Conservation (phyloP, 164 flowering plant genomes). For the Nymphaea thermarum region DNA sequence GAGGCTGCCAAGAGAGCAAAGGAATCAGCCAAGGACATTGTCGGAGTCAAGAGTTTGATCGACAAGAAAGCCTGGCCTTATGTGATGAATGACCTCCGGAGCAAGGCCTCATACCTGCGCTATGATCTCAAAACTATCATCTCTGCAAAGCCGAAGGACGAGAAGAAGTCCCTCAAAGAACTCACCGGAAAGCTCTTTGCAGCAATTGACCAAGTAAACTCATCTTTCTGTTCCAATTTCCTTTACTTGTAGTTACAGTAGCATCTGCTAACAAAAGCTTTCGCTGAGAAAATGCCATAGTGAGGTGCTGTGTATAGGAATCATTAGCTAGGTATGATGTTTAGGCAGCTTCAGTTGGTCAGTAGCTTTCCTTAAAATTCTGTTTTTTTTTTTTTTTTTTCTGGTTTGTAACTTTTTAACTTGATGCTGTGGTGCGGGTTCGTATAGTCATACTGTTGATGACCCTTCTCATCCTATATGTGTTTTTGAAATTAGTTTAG, state of each 20-base stretch:
- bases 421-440: no score
- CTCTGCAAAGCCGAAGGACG: slow-evolving; percentile 58
- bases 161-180: slow-evolving; percentile 69
- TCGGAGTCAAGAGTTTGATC: slow-evolving; percentile 55
- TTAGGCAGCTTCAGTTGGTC: no score
- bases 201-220: slow-evolving; percentile 42
- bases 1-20: slow-evolving; percentile 68
- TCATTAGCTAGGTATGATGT: no score
- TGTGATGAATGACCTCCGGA: slow-evolving; percentile 78
- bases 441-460: no score
- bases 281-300: no score
- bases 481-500: no score
- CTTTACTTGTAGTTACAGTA: not conserved
- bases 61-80: slow-evolving; percentile 95
- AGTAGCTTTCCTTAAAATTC: no score
- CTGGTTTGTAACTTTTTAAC: no score
- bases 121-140: slow-evolving; percentile 89
- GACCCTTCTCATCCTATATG: no score
- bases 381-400: no score
- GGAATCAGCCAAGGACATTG: slow-evolving; percentile 84
- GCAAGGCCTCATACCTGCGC: slow-evolving; percentile 61
- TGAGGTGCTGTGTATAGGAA: no score
- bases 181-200: slow-evolving; percentile 78
- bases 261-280: no score
- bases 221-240: not conserved